Percentiles rank a stretch among this genome's conserved stretches.
Conservation (phyloP, 2,329 filamentous ascomycete genomes). For the Exophiala xenobiotica region DNA sequence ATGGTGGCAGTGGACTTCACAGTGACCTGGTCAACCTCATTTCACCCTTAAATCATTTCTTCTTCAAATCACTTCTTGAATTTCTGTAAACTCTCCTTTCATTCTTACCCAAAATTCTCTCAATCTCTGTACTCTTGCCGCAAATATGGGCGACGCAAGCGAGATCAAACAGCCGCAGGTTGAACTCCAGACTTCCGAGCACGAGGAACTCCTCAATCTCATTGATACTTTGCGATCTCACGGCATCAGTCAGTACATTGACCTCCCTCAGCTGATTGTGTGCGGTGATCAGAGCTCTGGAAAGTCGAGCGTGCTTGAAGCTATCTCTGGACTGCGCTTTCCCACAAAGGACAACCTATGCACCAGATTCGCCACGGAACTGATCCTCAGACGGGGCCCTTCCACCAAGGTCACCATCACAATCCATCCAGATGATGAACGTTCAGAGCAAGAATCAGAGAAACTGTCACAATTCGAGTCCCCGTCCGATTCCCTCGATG, state of each 20-base stretch:
- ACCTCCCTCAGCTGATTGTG: constrained; percentile 58
- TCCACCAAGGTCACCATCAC: constrained; percentile 43
- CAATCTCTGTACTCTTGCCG: not conserved
- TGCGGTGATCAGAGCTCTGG: constrained; percentile 61
- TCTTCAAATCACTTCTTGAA: too few relatives aligned
- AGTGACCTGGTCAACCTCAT: too few relatives aligned
- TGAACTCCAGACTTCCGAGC: constrained; percentile 24
- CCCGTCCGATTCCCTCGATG: constrained; percentile 35
- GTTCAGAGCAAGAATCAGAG: constrained; percentile 30
- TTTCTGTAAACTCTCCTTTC: not conserved
- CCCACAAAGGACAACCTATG: constrained; percentile 56
- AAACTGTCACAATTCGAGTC: constrained; percentile 12
- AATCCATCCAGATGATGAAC: constrained; percentile 39
- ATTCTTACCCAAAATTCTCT: not conserved
- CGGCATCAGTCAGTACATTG: constrained; percentile 49
- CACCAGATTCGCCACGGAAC: constrained; percentile 62
- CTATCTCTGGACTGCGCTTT: constrained; percentile 62
- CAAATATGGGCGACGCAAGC: constrained; percentile 1
- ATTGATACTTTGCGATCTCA: constrained; percentile 54
- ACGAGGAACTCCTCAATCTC: constrained; percentile 51
- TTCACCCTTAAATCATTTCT: too few relatives aligned
- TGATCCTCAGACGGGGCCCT: constrained; percentile 51
- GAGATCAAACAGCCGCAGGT: constrained; percentile 6
- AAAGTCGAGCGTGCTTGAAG: constrained; percentile 65
- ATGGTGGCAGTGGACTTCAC: too few relatives aligned